phyloP scores from a whole-genome alignment of 129 eudicot genomes.

The Ambrosia artemisiifolia region DNA sequence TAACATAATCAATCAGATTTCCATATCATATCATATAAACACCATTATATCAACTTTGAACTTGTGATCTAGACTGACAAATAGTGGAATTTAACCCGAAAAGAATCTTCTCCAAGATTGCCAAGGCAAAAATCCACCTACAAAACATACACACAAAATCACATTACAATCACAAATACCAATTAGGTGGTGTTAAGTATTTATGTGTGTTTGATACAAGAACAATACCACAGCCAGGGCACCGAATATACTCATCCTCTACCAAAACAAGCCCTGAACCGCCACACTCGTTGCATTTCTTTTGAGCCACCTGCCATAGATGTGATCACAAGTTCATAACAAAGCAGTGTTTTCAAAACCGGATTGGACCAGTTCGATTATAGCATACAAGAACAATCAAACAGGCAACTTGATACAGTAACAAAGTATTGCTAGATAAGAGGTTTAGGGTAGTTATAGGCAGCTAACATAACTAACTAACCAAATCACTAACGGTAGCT shows the following conservation, averaged over 20 bases:
- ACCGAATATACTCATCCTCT: slow-evolving; percentile 71
- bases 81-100: slow-evolving; percentile 48
- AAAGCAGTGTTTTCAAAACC: background rate
- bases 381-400: too few relatives aligned
- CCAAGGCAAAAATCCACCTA: slow-evolving; percentile 98
- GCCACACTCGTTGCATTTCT: slow-evolving; percentile 57
- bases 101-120: slow-evolving; percentile 95
- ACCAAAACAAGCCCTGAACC: slow-evolving; percentile 87
- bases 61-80: background rate
- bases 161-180: background rate
- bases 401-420: too few relatives aligned
- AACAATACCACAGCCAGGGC: slow-evolving; percentile 78
- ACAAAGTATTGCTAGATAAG: too few relatives aligned
- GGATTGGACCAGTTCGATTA: too few relatives aligned
- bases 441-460: too few relatives aligned
- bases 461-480: too few relatives aligned
- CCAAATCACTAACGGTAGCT: too few relatives aligned
- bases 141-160: slow-evolving; percentile 4
- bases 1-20: background rate
- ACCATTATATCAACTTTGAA: background rate
- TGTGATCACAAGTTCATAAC: background rate
- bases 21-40: slow-evolving; percentile 13
- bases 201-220: background rate
- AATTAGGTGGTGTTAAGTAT: background rate
- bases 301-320: slow-evolving; percentile 62